Base-by-base conservation (phyloP, 2,329 filamentous ascomycete genomes). In the Bipolaris zeicola region DNA sequence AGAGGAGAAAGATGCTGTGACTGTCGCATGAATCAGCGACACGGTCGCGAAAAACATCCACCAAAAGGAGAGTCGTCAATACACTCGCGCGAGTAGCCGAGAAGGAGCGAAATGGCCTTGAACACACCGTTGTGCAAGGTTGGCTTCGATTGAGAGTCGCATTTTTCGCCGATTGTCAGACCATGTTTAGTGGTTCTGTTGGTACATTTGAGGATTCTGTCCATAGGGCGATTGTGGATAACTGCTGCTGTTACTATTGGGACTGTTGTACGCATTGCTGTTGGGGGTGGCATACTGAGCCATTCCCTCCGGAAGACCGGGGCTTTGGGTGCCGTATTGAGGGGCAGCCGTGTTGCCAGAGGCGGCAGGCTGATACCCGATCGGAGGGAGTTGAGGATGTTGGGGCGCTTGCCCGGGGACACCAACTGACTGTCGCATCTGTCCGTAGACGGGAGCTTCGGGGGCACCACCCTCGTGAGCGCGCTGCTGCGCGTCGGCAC, bases 401-500 rank as follows among this genome's bases (percentile, higher is more conserved):
- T 77, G 75, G 52, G 73, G 72, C 63, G 79, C 77, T 51, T 78
- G 75, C n/a, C 77, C 78, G 57, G 77, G 77, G 36, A 74, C 70
- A 33, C 71, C 78, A 61, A 80, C 79, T 57, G 77, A 74, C 64
- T 77, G 69, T 64, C 79, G 73, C 77, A 81, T 74, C 73, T 79
- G 65, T 65, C 78, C 73, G 45, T 78, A 77, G 45, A 74, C 72
- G 42, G 78, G 71, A 51, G 76, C 79, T 78, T 86, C 75, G 77
- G 64, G 64, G 18, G 63, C 56, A 73, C 80, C 74, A 64, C 87
- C 85, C 24, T 82, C 78, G 45, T 84, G 83, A 48, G 84, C 61
- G 8, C 79, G 63, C 55, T 72, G 68, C 36, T 71, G 81, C 55
- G 83, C 87, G 28, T 85, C 85, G 76, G 87, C 88, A 54, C 93